Base-by-base conservation (phyloP, 2,329 filamentous ascomycete species). In the Penicillium italicum region DNA sequence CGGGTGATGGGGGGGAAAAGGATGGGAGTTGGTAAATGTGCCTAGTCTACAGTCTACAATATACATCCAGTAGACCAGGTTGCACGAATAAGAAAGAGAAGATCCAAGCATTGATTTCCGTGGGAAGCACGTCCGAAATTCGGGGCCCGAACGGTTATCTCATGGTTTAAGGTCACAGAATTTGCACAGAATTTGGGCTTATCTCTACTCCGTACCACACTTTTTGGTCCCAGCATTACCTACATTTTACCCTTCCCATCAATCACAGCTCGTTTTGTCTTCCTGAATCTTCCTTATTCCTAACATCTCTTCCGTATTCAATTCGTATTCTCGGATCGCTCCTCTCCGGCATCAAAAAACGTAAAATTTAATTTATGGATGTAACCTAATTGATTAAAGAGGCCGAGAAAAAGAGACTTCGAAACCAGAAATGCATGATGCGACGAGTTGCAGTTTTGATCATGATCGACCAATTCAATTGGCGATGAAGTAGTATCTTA, bases 131-230 rank as follows among this genome's bases (percentile, higher is more conserved):
- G 66, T 66, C 70, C 70, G 70, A 72, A 70, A 38, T 68, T 72
- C 69, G 70, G 70, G 68, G 62, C 50, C 48, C 18, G 50, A 43
- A 20, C 26, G 31, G 61, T 72, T 72, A 71, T 66, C 68, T 66
- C 63, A 72, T 71, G 55, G 44, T 62, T 71, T 72, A 61, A 66
- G 64, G 69, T 72, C 70, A 72, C 67, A 70, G 62, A 66, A 42
- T 42, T 42, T 42, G 40, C 40, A 42, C 40, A 42, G 40, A 58
- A 33, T 45, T 69, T 22, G 40, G 40, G 51, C 63, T 72, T 72
- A 72, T 72, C 69, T 72, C 68, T 64, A 3, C 20, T 72, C 69
- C 72, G 67, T 64, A 3, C 20, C n/a, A 45, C 43, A n/a, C 28
- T 34, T 43, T 40, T 40, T 11, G 20, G 3, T 40, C 20, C 37